Percentiles rank a stretch among this genome's conserved stretches.
Conservation (phyloP, 495 filamentous ascomycete species). For the Staphylotrichum tortipilum region DNA sequence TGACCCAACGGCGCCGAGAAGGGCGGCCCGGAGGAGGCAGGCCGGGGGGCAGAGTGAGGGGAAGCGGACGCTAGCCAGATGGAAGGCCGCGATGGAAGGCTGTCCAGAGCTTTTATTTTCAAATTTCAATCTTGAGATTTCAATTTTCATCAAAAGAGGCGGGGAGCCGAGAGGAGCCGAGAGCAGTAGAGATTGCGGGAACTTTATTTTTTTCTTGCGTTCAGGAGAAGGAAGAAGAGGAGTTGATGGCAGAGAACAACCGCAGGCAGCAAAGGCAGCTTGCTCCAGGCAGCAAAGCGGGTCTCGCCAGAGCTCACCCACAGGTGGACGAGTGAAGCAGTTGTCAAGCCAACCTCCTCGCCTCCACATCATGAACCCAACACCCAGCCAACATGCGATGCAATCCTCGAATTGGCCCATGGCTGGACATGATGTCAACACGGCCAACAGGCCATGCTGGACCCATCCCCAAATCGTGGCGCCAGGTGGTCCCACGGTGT, state of each 20-base stretch:
- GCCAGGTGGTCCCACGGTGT: neutral
- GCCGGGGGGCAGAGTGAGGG: conserved; percentile 1
- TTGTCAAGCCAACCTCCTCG: too few relatives aligned
- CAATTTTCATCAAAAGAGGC: conserved; percentile 1
- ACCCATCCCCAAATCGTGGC: neutral
- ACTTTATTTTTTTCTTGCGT: neutral
- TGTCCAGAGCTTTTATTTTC: conserved; percentile 11
- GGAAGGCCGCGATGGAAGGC: conserved; percentile 6
- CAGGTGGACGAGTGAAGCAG: too few relatives aligned
- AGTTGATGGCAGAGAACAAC: neutral
- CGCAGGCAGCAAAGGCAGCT: neutral
- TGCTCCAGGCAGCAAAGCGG: neutral
- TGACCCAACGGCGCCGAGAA: neutral
- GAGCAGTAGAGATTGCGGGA: neutral
- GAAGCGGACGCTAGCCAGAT: conserved; percentile 6
- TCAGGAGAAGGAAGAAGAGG: neutral
- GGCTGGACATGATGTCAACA: neutral
- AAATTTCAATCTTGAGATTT: too few relatives aligned
- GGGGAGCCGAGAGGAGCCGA: neutral
- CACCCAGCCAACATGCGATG: neutral
- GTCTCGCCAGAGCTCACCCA: too few relatives aligned
- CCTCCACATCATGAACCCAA: too few relatives aligned
- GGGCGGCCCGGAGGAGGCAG: neutral
- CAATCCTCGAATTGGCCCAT: neutral
- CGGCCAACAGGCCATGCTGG: neutral